Evolutionary conservation across 768 basidiomycete species (phyloP).

Genomic region (Boletus eberwhitei): DNA sequence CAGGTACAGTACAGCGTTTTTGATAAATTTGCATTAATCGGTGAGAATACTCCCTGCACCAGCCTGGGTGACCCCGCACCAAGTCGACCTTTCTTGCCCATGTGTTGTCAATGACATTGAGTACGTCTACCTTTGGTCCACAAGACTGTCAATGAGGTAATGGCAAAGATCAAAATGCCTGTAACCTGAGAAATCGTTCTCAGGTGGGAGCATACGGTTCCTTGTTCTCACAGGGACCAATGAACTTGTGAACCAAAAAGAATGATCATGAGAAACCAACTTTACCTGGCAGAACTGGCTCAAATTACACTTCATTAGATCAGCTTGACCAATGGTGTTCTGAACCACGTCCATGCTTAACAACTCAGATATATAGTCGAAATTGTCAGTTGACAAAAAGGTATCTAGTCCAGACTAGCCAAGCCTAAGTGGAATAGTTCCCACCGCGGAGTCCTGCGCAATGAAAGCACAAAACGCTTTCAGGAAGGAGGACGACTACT

Average conservation of each 20-base stretch:
- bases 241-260: too few relatives aligned
- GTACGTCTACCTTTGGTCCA: background rate
- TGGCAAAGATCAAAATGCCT: background rate
- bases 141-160: background rate
- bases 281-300: too few relatives aligned
- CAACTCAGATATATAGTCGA: background rate
- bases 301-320: background rate
- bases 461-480: background rate
- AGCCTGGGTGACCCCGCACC: too few relatives aligned
- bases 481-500: conserved; percentile 30
- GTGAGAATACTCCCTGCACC: background rate
- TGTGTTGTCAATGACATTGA: background rate
- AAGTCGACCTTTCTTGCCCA: too few relatives aligned
- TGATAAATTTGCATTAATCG: background rate
- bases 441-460: background rate
- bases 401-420: conserved; percentile 17
- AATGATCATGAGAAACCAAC: too few relatives aligned
- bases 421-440: background rate
- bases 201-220: background rate
- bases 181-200: background rate
- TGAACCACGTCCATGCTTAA: background rate
- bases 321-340: background rate
- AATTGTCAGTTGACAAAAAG: background rate
- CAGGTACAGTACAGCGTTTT: background rate
- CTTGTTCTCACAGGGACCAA: background rate